Base-by-base conservation (phyloP, 2,329 filamentous ascomycete genomes). In the Sporothrix pallida region DNA sequence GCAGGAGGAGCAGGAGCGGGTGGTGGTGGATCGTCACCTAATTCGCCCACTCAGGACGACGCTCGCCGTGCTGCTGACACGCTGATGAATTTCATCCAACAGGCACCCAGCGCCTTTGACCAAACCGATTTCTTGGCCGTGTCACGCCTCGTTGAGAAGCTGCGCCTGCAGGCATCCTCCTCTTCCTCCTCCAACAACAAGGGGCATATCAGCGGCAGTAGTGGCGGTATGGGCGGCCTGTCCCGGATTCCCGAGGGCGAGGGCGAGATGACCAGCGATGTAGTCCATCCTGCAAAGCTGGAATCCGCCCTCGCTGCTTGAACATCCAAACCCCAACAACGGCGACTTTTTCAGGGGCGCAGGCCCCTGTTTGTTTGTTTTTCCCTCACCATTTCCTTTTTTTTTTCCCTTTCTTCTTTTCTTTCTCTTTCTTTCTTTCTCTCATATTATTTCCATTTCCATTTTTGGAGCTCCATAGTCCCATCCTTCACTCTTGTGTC, bases 141-240 rank as follows among this genome's bases (percentile, higher is more conserved):
- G 67, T 87, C 93, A 20, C 93, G 94, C 80, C 84, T 98, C 76
- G 95, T 95, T 80, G 92, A 97, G 81, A 97, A 95, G 82, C 86
- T 97, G 44, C 90, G 93, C 75, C 84, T 97, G 50, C 89, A 92
- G 72, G 54, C 71, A n/a, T 48, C 71, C 31, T 37, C 31, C 5
- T 37, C 31, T 37, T 37, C 31, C 4, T 37, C 31, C 31, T 37
- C 31, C 31, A 37, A 37, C 75, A 44, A 60, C 52, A 72, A 68
- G 54, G 26, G 26, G n/a, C 80, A 82, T 31, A 81, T 37, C 10
- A n/a, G 31, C 10, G 31, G 60, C 26, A 81, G 50, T 3, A n/a
- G 31, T 17, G 31, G 60, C 26, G 48, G 81, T 2, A 82, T 87
- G 71, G 86, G 87, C 2, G 86, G 86, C 0, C 79, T 89, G 10